phyloP scores from a whole-genome alignment of 2,329 filamentous ascomycete genomes.

The Plenodomus lindquistii region DNA sequence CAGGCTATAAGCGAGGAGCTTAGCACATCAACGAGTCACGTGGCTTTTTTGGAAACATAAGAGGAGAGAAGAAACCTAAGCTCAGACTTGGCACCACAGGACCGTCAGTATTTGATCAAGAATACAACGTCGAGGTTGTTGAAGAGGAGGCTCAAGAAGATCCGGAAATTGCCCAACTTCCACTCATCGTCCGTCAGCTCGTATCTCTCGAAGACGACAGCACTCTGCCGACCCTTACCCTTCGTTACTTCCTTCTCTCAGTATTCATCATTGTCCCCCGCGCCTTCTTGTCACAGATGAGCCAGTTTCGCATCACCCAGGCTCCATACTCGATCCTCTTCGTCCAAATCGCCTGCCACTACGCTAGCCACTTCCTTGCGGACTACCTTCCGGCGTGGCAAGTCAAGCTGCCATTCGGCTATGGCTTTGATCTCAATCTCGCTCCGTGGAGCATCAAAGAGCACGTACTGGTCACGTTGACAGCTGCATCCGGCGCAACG shows the following conservation, averaged over 20 bases:
- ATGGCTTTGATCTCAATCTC: conserved; percentile 59
- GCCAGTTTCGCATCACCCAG: conserved; percentile 60
- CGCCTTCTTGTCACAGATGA: conserved; percentile 62
- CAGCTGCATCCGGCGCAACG: conserved; percentile 39
- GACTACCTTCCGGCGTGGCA: conserved; percentile 54
- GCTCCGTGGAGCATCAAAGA: conserved; percentile 62
- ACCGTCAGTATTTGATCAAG: conserved; percentile 6
- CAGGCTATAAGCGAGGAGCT: conserved; percentile 14
- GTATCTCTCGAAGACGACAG: conserved; percentile 63
- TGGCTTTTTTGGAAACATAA: conserved; percentile 1
- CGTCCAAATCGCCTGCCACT: conserved; percentile 62
- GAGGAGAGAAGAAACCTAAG: conserved; percentile 3
- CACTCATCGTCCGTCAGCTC: conserved; percentile 59
- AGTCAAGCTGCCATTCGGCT: conserved; percentile 53
- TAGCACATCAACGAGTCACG: conserved; percentile 11
- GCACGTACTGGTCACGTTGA: conserved; percentile 60
- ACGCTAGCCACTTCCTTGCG: conserved; percentile 58
- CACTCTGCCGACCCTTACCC: conserved; percentile 60
- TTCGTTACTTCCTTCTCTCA: conserved; percentile 62
- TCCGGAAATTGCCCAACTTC: conserved; percentile 51
- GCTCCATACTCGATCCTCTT: conserved; percentile 65
- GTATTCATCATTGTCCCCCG: conserved; percentile 61
- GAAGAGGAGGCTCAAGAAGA: conserved; percentile 27
- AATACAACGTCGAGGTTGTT: conserved; percentile 10
- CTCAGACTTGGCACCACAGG: neutral